Conservation (phyloP, 2,329 filamentous ascomycete species). For the Helotiales sp. region DNA sequence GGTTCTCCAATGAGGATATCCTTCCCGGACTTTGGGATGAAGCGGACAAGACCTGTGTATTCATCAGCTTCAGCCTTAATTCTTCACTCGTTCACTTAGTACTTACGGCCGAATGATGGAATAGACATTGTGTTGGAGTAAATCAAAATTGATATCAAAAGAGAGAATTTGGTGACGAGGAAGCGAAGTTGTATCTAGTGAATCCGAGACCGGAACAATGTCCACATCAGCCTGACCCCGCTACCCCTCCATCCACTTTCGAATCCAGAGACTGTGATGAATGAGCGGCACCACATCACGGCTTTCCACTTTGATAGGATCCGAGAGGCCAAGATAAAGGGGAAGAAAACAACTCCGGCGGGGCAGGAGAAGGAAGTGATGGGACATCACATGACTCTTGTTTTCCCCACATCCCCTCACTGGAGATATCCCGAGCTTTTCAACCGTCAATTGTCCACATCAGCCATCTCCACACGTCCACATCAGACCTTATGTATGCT, state of each 20-base stretch:
- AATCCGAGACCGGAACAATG: neutral
- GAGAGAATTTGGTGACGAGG: neutral
- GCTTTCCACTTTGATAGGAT: neutral
- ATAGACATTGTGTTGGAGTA: constrained; percentile 24
- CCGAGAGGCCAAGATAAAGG: neutral
- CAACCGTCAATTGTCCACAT: constrained; percentile 19
- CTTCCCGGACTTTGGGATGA: constrained; percentile 57
- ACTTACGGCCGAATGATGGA: constrained; percentile 34
- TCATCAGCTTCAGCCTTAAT: neutral
- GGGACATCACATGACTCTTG: constrained; percentile 11
- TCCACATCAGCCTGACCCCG: constrained; percentile 7
- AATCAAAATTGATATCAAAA: neutral
- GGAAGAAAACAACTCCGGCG: neutral
- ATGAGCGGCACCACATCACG: constrained; percentile 10
- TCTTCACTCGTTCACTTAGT: neutral
- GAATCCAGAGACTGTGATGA: neutral
- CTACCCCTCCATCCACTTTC: constrained; percentile 5
- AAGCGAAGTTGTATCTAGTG: neutral
- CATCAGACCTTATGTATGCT: constrained; percentile 23
- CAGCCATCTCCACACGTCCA: constrained; percentile 22
- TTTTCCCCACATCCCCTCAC: constrained; percentile 24
- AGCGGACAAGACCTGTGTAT: constrained; percentile 60
- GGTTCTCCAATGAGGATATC: constrained; percentile 62
- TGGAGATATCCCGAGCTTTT: constrained; percentile 18
- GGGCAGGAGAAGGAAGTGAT: neutral